These are phyloP conservation scores for Penicillium argentinense DNA, from an alignment of 495 filamentous ascomycete genomes.

Conservation along the genomic window DNA sequence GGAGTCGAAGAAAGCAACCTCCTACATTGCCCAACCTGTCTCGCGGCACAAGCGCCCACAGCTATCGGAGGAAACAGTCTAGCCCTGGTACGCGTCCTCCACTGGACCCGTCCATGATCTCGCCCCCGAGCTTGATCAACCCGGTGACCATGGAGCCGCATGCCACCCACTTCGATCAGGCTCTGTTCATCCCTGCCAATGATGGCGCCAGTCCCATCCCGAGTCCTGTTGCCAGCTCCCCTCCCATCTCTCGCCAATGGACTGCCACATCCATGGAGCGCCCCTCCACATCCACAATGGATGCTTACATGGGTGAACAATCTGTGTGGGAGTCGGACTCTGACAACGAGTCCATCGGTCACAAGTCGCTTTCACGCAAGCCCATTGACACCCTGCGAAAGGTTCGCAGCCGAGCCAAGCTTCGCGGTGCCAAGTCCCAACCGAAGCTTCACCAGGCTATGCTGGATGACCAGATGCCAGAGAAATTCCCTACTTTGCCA, in stretches of 20 bases:
- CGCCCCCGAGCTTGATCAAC: conserved; percentile 42
- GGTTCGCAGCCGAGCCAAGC: conserved; percentile 47
- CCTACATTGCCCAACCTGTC: conserved; percentile 34
- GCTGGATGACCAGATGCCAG: conserved; percentile 21
- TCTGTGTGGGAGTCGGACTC: conserved; percentile 52
- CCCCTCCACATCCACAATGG: conserved; percentile 46
- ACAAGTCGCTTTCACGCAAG: conserved; percentile 39
- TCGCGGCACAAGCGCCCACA: conserved; percentile 19
- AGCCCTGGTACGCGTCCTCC: conserved; percentile 30
- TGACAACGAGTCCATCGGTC: conserved; percentile 38
- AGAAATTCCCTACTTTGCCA: conserved; percentile 37
- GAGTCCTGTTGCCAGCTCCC: conserved; percentile 36
- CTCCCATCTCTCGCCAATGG: conserved; percentile 35
- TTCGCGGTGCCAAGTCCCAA: conserved; percentile 45
- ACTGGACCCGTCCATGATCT: conserved; percentile 46
- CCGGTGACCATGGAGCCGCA: conserved; percentile 47
- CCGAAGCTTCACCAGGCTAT: conserved; percentile 34
- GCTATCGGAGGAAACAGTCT: conserved; percentile 28
- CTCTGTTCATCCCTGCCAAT: conserved; percentile 46
- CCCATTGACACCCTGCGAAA: conserved; percentile 48
- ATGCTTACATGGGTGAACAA: conserved; percentile 36
- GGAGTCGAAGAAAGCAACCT: conserved; percentile 31
- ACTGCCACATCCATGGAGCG: conserved; percentile 41
- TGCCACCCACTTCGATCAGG: conserved; percentile 45
- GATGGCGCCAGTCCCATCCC: conserved; percentile 44